phyloP scores from a whole-genome alignment of 1,284 basidiomycete genomes.

The Fomitopsis schrenkii region DNA sequence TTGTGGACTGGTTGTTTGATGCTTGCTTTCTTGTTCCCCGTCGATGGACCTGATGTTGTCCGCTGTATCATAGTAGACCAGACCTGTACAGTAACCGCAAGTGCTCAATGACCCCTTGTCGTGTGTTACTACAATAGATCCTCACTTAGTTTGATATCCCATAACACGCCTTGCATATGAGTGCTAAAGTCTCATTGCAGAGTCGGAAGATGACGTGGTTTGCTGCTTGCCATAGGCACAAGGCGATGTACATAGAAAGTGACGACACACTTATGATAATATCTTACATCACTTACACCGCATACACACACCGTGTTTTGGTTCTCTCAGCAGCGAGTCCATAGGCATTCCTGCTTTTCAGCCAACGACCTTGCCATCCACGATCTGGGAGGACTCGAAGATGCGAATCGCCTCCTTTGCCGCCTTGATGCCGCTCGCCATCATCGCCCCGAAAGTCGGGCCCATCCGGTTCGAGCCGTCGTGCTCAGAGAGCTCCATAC shows the following conservation, averaged over 20 bases:
- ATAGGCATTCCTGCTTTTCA: conserved; percentile 15
- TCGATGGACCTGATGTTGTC: background rate
- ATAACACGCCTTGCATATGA: too few species aligned
- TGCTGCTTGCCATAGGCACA: too few species aligned
- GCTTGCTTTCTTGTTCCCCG: background rate
- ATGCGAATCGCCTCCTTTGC: conserved; percentile 70
- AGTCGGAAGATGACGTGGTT: too few species aligned
- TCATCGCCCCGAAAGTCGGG: conserved; percentile 81
- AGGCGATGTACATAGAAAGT: too few species aligned
- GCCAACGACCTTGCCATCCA: conserved; percentile 64
- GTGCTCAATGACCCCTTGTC: background rate
- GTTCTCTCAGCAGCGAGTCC: too few species aligned
- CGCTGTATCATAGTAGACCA: background rate
- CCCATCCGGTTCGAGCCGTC: conserved; percentile 78
- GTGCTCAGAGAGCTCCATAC: conserved; percentile 84
- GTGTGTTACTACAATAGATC: background rate
- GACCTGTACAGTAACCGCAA: background rate
- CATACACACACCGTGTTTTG: background rate
- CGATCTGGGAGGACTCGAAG: conserved; percentile 54
- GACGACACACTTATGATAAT: too few species aligned
- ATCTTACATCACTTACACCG: too few species aligned
- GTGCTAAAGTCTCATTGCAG: too few species aligned
- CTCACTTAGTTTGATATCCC: background rate
- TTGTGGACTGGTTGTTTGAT: too few species aligned
- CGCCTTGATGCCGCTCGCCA: conserved; percentile 76